Percentiles rank a stretch among this genome's conserved stretches.
Conservation (phyloP, 2,329 filamentous ascomycete species). For the Paecilomyces dactylethromorphus region DNA sequence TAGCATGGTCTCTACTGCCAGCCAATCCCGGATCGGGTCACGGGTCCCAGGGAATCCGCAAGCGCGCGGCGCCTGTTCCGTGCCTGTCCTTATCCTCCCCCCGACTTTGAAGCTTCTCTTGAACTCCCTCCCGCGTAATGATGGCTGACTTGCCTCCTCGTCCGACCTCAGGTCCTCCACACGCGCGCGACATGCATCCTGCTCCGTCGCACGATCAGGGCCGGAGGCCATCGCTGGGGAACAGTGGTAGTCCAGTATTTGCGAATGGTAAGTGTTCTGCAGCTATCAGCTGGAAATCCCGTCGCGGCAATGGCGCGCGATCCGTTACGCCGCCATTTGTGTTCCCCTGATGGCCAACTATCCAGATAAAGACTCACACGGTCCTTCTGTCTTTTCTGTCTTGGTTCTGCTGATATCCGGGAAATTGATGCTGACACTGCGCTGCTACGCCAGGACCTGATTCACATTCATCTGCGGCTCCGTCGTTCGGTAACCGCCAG, state of each 20-base stretch:
- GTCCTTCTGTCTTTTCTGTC: background rate
- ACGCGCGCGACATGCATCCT: conserved; percentile 30
- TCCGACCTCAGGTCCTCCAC: conserved; percentile 1
- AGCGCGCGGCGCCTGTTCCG: conserved; percentile 11
- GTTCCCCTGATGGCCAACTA: background rate
- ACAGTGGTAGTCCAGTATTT: conserved; percentile 28
- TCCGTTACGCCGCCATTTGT: background rate
- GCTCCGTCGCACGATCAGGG: conserved; percentile 24
- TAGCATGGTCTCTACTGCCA: conserved; percentile 15
- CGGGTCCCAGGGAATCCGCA: conserved; percentile 5
- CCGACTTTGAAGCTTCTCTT: background rate
- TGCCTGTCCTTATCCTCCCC: conserved; percentile 9
- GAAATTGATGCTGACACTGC: conserved; percentile 2
- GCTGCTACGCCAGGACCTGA: conserved; percentile 18
- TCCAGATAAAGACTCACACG: background rate
- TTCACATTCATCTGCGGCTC: conserved; percentile 21
- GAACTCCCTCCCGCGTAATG: background rate
- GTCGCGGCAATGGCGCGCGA: background rate
- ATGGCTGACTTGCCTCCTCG: conserved; percentile 3
- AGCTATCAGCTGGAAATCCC: background rate
- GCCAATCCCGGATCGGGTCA: conserved; percentile 13
- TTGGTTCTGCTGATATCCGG: background rate
- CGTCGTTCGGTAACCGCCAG: conserved; percentile 32
- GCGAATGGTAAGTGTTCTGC: conserved; percentile 26
- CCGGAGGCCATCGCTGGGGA: conserved; percentile 30